Percentiles rank a stretch among this genome's conserved stretches.
Conservation (phyloP, 2,329 filamentous ascomycete species). For the Beauveria medogensis region DNA sequence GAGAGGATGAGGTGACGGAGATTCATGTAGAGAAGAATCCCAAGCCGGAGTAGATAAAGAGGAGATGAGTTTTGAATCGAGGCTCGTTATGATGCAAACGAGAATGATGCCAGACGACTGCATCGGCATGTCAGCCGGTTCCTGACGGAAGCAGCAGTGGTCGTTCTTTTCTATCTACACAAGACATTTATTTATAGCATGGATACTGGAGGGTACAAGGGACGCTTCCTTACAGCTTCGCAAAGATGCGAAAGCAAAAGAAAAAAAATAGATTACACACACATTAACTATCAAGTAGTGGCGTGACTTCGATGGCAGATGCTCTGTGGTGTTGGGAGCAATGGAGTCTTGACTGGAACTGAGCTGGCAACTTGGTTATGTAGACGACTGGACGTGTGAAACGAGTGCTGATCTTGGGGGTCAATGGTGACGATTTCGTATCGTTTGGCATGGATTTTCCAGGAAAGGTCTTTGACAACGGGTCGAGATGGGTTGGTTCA, state of each 20-base stretch:
- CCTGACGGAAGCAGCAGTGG: background rate
- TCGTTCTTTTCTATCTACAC: background rate
- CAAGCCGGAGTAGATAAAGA: conserved; percentile 12
- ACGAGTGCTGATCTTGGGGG: no score
- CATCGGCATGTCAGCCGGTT: background rate
- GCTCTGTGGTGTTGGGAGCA: background rate
- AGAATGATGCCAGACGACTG: background rate
- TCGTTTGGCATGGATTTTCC: no score
- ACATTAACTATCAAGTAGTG: background rate
- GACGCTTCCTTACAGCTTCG: background rate
- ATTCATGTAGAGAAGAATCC: conserved; percentile 41
- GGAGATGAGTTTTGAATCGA: background rate
- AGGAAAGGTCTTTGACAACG: no score
- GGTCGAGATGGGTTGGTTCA: no score
- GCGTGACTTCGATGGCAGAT: background rate
- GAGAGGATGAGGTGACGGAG: conserved; percentile 40
- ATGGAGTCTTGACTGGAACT: background rate
- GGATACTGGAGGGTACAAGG: conserved; percentile 1
- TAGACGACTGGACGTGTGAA: no score
- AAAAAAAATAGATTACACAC: background rate
- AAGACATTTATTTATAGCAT: conserved; percentile 7
- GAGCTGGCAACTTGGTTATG: background rate
- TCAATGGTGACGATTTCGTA: no score
- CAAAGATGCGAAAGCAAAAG: background rate
- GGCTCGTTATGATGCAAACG: background rate